These are phyloP conservation scores for Gaultheria prostrata DNA, from an alignment of 148 eudicot species.

Conservation along the genomic window DNA sequence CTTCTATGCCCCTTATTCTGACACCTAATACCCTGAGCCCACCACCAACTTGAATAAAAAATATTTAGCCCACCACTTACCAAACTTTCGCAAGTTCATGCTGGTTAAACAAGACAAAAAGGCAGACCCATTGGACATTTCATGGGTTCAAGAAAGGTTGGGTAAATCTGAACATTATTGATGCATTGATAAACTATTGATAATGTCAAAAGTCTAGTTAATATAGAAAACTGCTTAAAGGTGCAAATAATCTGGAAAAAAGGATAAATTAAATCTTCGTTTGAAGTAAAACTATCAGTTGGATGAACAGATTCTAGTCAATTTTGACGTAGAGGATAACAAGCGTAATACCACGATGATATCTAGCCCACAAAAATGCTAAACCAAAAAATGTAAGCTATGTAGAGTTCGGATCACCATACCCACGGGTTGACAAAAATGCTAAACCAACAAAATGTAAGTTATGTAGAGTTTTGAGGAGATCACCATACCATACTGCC, in stretches of 20 bases:
- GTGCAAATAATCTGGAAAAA: not conserved
- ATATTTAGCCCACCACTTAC: constrained; percentile 2
- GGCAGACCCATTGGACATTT: not conserved
- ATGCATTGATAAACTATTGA: not conserved
- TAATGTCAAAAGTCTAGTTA: not conserved
- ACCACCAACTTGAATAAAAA: not conserved
- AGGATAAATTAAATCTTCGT: not conserved
- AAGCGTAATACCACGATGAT: not conserved
- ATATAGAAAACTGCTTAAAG: too few species aligned
- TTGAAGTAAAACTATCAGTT: not conserved
- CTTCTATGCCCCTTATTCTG: not conserved
- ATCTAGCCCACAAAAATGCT: not conserved
- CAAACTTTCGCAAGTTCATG: not conserved
- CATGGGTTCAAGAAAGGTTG: not conserved
- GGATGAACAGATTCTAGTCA: not conserved
- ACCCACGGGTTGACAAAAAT: constrained; percentile 44
- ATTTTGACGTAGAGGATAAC: not conserved
- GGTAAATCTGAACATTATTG: not conserved
- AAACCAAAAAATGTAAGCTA: too few species aligned
- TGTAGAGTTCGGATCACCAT: constrained; percentile 18
- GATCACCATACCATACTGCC: constrained; percentile 87
- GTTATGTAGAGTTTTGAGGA: not conserved
- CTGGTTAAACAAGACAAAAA: not conserved
- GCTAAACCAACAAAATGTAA: too few species aligned
- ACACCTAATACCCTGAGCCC: not conserved